These are phyloP conservation scores for Gaultheria prostrata DNA, from an alignment of 148 eudicot species.

Conservation along the genomic window DNA sequence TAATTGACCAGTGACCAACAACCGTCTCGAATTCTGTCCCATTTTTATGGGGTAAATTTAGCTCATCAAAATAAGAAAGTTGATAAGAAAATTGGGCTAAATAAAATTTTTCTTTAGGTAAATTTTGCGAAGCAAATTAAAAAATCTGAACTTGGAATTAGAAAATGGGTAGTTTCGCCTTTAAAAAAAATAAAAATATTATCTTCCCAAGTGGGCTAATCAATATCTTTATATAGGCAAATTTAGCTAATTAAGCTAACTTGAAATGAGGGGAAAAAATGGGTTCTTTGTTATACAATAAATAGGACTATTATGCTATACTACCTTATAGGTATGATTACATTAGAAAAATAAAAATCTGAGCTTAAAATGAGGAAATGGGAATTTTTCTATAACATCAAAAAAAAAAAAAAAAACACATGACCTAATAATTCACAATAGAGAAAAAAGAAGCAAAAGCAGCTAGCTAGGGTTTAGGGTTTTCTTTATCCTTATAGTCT, in stretches of 20 bases:
- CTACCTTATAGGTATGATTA: not conserved
- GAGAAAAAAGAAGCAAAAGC: not conserved
- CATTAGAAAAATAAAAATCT: not conserved
- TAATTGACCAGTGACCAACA: too few species aligned
- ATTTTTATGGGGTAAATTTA: too few species aligned
- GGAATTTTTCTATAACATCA: not conserved
- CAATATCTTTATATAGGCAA: not conserved
- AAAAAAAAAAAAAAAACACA: not conserved
- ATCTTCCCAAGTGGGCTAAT: not conserved
- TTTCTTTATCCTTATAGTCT: not conserved
- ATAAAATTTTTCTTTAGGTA: not conserved
- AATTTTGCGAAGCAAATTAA: not conserved
- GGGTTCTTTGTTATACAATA: not conserved
- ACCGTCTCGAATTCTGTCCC: too few species aligned
- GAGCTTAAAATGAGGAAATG: not conserved
- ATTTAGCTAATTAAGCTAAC: not conserved
- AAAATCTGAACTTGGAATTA: not conserved
- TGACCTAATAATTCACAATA: not conserved
- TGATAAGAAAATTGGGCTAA: too few species aligned
- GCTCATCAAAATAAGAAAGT: too few species aligned
- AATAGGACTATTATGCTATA: too few species aligned
- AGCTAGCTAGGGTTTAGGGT: not conserved
- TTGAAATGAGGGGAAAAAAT: not conserved
- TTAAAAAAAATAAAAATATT: not conserved
- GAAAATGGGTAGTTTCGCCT: not conserved